Evolutionary conservation across 495 filamentous ascomycete species (phyloP).

Genomic region (Penicillium robsamsonii): DNA sequence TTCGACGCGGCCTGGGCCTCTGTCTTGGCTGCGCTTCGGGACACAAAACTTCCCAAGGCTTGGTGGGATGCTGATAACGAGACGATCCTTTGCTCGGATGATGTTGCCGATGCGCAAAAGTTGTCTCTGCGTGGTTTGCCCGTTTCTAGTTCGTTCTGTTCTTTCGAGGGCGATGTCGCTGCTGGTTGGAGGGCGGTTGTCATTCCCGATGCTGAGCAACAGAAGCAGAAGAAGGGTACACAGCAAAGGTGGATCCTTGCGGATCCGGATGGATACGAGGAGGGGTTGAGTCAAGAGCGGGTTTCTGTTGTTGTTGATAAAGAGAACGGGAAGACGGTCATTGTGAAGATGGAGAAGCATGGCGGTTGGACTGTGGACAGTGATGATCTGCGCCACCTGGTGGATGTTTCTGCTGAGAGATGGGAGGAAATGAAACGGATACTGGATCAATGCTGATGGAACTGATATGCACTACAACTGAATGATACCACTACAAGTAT

Average conservation of each 20-base stretch:
- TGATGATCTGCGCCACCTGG: slow-evolving; percentile 53
- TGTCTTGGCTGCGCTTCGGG: slow-evolving; percentile 73
- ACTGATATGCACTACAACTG: slow-evolving; percentile 18
- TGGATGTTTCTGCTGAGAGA: slow-evolving; percentile 51
- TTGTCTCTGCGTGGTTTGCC: slow-evolving; percentile 60
- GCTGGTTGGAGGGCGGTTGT: slow-evolving; percentile 39
- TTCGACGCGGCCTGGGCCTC: slow-evolving; percentile 89
- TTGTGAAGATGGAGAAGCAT: slow-evolving; percentile 73
- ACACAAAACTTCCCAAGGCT: slow-evolving; percentile 76
- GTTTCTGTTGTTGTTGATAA: slow-evolving; percentile 72
- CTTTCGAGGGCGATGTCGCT: slow-evolving; percentile 66
- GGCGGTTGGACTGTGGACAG: slow-evolving; percentile 66
- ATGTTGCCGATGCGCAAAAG: slow-evolving; percentile 43
- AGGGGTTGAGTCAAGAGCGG: slow-evolving; percentile 71
- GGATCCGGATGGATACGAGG: slow-evolving; percentile 90
- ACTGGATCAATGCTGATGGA: slow-evolving; percentile 37
- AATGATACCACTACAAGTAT: slow-evolving; percentile 34
- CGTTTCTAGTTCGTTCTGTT: slow-evolving; percentile 67
- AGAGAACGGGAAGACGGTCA: slow-evolving; percentile 51
- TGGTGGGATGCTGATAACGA: slow-evolving; percentile 85
- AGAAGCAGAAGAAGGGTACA: slow-evolving; percentile 33
- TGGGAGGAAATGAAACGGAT: slow-evolving; percentile 54
- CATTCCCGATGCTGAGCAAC: slow-evolving; percentile 42
- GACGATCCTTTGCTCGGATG: slow-evolving; percentile 69
- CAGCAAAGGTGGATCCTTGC: slow-evolving; percentile 70